phyloP scores from a whole-genome alignment of 176 grass and related monocot genomes.

The sorghum (Sorghum bicolor) region Sorghum_bicolor_NCBIv3 NC_012870.2:17908001-17908500 shows the following conservation, averaged over 20 bases:
- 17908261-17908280: slow-evolving; percentile 72
- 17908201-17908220: slow-evolving; percentile 30
- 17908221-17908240: slow-evolving; percentile 31
- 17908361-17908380: background rate
- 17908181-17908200: slow-evolving; percentile 96
- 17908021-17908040: slow-evolving; percentile 86
- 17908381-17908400: background rate
- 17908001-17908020: slow-evolving; percentile 98
- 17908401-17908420: background rate
- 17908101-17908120: slow-evolving; percentile 80
- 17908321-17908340: slow-evolving; percentile 8
- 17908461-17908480: background rate
- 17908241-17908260: slow-evolving; percentile 62
- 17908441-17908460: background rate
- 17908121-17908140: slow-evolving; percentile 87
- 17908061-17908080: slow-evolving; percentile 95
- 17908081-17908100: slow-evolving; percentile 92
- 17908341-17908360: background rate
- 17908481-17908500: background rate
- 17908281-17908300: slow-evolving; percentile 51
- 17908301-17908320: slow-evolving; percentile 16
- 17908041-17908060: slow-evolving; percentile 93
- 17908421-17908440: background rate
- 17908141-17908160: slow-evolving; percentile 97
- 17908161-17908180: slow-evolving; percentile 93